Evolutionary conservation across 2,329 filamentous ascomycete genomes (phyloP).

Genomic region (Podosphaera fusca): DNA sequence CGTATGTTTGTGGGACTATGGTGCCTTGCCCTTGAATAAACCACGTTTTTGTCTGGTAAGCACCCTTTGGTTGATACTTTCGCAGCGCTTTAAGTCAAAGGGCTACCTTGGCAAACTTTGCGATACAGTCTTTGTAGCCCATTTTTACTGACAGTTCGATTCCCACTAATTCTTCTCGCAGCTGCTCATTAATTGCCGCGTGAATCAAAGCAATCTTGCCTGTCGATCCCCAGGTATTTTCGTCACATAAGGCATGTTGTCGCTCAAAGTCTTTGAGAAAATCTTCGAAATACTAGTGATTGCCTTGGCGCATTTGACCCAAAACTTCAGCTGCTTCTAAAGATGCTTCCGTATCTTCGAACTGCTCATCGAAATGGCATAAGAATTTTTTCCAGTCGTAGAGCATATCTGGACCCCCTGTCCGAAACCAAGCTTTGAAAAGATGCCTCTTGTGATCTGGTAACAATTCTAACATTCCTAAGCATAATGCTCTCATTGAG

Average conservation of each 20-base stretch:
- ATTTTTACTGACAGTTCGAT: too few species aligned
- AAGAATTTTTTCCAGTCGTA: not conserved
- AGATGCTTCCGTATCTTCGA: not conserved
- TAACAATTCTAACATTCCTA: not conserved
- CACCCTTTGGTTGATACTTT: too few species aligned
- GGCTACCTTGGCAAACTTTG: too few species aligned
- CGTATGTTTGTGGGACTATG: too few species aligned
- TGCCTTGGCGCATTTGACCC: not conserved
- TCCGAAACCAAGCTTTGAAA: not conserved
- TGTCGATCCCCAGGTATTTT: not conserved
- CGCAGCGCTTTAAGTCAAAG: too few species aligned
- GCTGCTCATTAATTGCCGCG: too few species aligned
- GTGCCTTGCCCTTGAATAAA: too few species aligned
- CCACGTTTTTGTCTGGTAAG: too few species aligned
- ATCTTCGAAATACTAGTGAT: not conserved
- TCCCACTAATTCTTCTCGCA: too few species aligned
- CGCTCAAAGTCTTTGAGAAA: not conserved
- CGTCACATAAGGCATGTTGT: not conserved
- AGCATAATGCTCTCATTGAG: not conserved
- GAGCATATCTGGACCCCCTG: not conserved
- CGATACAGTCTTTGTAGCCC: too few species aligned
- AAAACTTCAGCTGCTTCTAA: not conserved
- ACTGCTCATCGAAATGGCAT: not conserved
- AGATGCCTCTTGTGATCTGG: not conserved
- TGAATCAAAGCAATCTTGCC: too few species aligned